phyloP scores from a whole-genome alignment of 1,284 basidiomycete genomes.

The Trametes pubescens region DNA sequence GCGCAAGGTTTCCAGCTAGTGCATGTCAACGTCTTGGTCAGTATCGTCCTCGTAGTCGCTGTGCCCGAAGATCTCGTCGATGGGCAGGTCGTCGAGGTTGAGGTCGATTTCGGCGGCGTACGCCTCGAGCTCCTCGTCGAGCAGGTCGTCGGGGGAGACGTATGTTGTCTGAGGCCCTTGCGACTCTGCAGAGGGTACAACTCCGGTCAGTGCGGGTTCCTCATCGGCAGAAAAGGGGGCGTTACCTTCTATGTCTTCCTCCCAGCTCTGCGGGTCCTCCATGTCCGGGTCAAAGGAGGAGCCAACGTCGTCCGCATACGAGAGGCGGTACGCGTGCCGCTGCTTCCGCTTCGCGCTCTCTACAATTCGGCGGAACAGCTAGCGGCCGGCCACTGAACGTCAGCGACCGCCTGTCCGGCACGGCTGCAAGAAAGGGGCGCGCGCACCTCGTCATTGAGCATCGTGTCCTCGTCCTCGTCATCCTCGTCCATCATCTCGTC shows the following conservation, averaged over 20 bases:
- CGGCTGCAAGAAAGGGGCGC: conserved; percentile 14
- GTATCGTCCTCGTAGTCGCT: conserved; percentile 40
- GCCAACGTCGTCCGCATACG: conserved; percentile 72
- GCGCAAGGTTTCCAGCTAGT: conserved; percentile 12
- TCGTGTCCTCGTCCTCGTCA: conserved; percentile 52
- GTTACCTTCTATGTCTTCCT: conserved; percentile 56
- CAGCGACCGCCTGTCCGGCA: neutral
- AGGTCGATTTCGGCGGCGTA: conserved; percentile 66
- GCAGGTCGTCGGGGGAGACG: conserved; percentile 53
- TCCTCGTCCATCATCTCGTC: conserved; percentile 61
- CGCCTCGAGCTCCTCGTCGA: conserved; percentile 64
- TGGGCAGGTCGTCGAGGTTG: conserved; percentile 58
- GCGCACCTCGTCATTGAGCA: conserved; percentile 70
- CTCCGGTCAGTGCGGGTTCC: neutral
- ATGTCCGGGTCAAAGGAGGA: conserved; percentile 77
- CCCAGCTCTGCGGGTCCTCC: conserved; percentile 68
- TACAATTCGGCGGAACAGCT: conserved; percentile 75
- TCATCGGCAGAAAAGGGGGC: neutral
- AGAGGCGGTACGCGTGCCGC: conserved; percentile 61
- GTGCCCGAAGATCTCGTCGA: conserved; percentile 41
- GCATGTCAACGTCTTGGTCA: conserved; percentile 37
- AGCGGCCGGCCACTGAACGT: neutral
- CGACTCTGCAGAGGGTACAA: conserved; percentile 13
- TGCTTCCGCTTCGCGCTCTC: conserved; percentile 56
- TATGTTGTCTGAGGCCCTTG: conserved; percentile 9